These are phyloP conservation scores for Cucumis melo DNA, from an alignment of 306 rosid species.

Conservation along the genomic window DNA sequence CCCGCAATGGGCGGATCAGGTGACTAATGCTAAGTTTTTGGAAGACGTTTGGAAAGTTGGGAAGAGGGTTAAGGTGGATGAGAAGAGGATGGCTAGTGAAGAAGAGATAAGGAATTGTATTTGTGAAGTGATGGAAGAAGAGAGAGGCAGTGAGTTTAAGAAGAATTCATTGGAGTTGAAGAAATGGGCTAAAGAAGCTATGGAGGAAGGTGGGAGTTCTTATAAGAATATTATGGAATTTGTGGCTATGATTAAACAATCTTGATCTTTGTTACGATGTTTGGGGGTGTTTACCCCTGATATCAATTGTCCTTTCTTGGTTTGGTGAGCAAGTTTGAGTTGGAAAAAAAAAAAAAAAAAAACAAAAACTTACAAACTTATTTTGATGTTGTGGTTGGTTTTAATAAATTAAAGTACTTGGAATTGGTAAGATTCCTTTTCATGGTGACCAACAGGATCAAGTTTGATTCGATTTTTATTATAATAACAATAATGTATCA, in stretches of 20 bases:
- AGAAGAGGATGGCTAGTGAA: neutral
- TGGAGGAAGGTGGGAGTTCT: constrained; percentile 9
- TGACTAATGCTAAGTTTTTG: constrained; percentile 6
- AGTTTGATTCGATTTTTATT: no score
- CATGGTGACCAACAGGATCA: no score
- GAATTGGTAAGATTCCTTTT: no score
- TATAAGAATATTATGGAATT: constrained; percentile 7
- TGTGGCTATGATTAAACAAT: neutral
- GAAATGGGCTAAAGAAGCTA: constrained; percentile 3
- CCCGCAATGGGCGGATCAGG: constrained; percentile 13
- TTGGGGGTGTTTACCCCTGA: neutral
- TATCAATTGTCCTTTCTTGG: neutral
- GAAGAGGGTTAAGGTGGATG: neutral
- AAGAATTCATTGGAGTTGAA: constrained; percentile 2
- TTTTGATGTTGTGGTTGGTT: no score
- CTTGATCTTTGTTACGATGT: neutral
- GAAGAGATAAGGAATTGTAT: constrained; percentile 5
- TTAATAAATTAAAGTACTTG: no score
- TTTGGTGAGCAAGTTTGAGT: no score
- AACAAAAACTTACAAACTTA: no score
- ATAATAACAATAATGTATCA: no score
- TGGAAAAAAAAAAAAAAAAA: no score
- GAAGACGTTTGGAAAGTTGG: constrained; percentile 12
- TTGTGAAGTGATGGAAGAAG: constrained; percentile 9
- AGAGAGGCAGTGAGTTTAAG: constrained; percentile 3